These are phyloP conservation scores for Globisporangium cystogenes DNA, from an alignment of 352 stramenopile species.

Conservation along the genomic window DNA sequence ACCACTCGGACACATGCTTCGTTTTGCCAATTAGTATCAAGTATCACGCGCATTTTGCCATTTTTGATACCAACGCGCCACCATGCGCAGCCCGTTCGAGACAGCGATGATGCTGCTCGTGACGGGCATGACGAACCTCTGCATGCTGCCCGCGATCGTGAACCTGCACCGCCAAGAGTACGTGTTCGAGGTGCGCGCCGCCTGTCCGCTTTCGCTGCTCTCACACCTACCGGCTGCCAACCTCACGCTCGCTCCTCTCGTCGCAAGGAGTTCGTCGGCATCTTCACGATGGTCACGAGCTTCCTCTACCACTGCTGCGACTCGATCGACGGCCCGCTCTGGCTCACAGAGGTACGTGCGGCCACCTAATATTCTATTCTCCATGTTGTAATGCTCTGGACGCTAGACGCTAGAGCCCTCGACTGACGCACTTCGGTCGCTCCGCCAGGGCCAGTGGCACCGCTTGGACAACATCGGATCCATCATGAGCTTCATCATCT, in stretches of 20 bases:
- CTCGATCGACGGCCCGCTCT: slow-evolving; percentile 67
- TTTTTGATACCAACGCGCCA: not conserved
- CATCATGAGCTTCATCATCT: slow-evolving; percentile 79
- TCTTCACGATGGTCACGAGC: slow-evolving; percentile 76
- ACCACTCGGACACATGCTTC: not conserved
- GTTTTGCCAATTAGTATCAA: not conserved
- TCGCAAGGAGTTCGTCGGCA: slow-evolving; percentile 68
- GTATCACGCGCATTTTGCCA: not conserved
- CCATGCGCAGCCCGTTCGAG: slow-evolving; percentile 63
- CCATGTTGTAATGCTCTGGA: too few relatives aligned
- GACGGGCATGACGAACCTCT: slow-evolving; percentile 73
- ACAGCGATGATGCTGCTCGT: slow-evolving; percentile 61
- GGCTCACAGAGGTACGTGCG: slow-evolving; percentile 51
- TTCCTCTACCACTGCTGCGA: slow-evolving; percentile 79
- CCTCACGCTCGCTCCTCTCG: too few relatives aligned
- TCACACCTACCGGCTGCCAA: not conserved
- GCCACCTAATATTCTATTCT: too few relatives aligned
- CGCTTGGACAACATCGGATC: slow-evolving; percentile 78
- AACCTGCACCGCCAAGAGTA: slow-evolving; percentile 49
- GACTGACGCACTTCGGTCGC: not conserved
- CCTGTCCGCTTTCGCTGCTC: not conserved
- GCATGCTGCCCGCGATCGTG: slow-evolving; percentile 67
- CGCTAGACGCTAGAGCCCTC: too few relatives aligned
- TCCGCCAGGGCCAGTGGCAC: slow-evolving; percentile 66
- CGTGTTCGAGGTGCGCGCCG: slow-evolving; percentile 58